Base-by-base conservation (phyloP, 345 rosid species). In the Gossypium herbaceum region DNA sequence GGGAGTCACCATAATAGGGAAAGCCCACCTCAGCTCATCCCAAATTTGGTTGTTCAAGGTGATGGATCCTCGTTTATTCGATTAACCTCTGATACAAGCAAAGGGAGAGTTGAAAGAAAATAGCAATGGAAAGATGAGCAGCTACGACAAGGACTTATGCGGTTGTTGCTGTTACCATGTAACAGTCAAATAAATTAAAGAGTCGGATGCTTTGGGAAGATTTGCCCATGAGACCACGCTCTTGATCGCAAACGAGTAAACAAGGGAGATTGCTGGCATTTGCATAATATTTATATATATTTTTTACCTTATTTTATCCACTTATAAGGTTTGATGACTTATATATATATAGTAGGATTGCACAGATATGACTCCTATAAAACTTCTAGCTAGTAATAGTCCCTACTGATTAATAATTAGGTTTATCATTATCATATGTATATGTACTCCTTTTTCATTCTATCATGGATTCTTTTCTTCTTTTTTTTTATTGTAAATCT, bases 51-150 rank as follows among this genome's bases (percentile, higher is more conserved):
- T 44, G 82, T 85, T 73, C 92, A 86, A 74, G 88, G 86, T 48
- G 92, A 85, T 67, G 92, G 85, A 78, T 87, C 97, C 72, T 84
- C 92, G 22, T 84, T 83, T 57, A 77, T 86, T 76, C 81, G 87
- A 55, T 84, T 91, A 78, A 79, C 91, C 55, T 82, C 87, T 19
- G 86, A 85, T 48, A 44, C 94, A 91, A 89, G 94, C 86, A 87
- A 90, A 81, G 95, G 79, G 71, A 83, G 87, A 62, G 76, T 81
- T 79, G 83, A 81, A 58, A 77, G 85, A 39, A 68, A 76, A 80
- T 63, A 56, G 77, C 22, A 39, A 77, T 19, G 12, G 64, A 45
- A 12, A 20, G 17, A 34, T 55, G 12, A 44, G 74, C 16, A 17
- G 70, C 69, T 12, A 58, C 51, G 75, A 73, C 56, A 73, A 45